Base-by-base conservation (phyloP, 1,284 basidiomycete genomes). In the Sphaerobolus stellatus region DNA sequence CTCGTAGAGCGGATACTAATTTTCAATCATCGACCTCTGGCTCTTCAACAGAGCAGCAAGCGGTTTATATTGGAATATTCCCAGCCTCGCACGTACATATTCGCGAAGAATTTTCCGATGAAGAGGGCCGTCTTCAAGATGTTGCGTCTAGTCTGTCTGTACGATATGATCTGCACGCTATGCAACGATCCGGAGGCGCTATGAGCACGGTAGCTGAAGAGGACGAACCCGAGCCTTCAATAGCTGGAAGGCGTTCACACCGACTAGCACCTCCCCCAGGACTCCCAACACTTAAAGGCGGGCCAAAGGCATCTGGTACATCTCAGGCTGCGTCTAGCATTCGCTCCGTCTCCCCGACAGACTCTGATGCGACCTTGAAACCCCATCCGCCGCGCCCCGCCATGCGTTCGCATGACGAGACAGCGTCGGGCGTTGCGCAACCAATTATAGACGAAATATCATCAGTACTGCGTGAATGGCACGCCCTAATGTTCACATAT, bases 391-490 rank as follows among this genome's bases (percentile, higher is more conserved):
- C 95, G 2, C 82, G 97, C 47, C 95, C 96, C 2, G 92, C 90
- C 11, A 81, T 98, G 49, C 95, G 94, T 58, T 91, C 92, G 4
- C 92, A 92, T 44, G 94, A 96, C 66, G 93, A 96, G 61, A 98
- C 94, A 1, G 79, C 82, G 3, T 86, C 88, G 0, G 94, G 94
- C 5, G 77, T 80, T 25, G 75, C 73, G 11, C 94, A 97, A 67
- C 96, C 95, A 1, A 86, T 98, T 64, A 84, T 98, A 50, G 96
- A 99, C 71, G 96, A 99, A 74, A 97, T 99, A 62, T 92, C 96
- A 0, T 96, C 94, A 20, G 94, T 96, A 0, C 75, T 98, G 40
- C 84, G 95, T 33, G 96, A 98, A 80, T 98, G 95, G 94, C 90
- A 94, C 66, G 83, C 84, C 27, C 80, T 96, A 28, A 88, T 98